These are phyloP conservation scores for Microbotryum intermedium DNA, from an alignment of 1,284 basidiomycete species.

Conservation along the genomic window DNA sequence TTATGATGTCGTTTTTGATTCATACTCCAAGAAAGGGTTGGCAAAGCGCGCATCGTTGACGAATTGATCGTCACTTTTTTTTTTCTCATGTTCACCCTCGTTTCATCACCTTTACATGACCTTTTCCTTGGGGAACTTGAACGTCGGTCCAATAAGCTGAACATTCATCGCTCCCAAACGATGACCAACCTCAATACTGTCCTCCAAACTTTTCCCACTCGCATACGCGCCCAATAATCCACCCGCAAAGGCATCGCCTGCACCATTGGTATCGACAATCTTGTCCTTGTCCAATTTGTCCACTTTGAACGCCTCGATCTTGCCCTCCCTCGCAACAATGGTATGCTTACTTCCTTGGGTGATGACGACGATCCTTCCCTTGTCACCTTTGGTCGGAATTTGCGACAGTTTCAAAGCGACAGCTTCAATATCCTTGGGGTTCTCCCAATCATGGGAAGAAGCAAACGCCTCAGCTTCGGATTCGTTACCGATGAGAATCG, in stretches of 20 bases:
- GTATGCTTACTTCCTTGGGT: constrained; percentile 83
- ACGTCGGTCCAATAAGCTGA: constrained; percentile 55
- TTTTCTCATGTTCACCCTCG: neutral
- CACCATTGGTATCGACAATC: constrained; percentile 97
- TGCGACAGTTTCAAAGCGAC: constrained; percentile 71
- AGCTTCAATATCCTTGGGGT: constrained; percentile 54
- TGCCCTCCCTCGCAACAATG: constrained; percentile 58
- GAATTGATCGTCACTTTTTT: neutral
- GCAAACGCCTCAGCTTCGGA: constrained; percentile 85
- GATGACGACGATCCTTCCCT: constrained; percentile 73
- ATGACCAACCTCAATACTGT: constrained; percentile 78
- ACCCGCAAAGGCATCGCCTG: constrained; percentile 99
- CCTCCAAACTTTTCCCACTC: constrained; percentile 67
- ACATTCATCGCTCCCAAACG: constrained; percentile 83
- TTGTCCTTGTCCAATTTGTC: constrained; percentile 53
- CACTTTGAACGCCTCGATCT: constrained; percentile 55
- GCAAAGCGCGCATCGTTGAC: too few species aligned
- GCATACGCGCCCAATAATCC: constrained; percentile 85
- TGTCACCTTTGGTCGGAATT: neutral
- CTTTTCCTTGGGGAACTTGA: constrained; percentile 57
- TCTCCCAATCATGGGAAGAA: constrained; percentile 49
- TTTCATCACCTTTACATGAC: constrained; percentile 50
- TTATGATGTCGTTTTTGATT: too few species aligned
- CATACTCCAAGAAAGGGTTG: too few species aligned
- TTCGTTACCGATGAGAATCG: constrained; percentile 90